Base-by-base conservation (phyloP, 108 stramenopile genomes). In the Seminavis robusta region DNA sequence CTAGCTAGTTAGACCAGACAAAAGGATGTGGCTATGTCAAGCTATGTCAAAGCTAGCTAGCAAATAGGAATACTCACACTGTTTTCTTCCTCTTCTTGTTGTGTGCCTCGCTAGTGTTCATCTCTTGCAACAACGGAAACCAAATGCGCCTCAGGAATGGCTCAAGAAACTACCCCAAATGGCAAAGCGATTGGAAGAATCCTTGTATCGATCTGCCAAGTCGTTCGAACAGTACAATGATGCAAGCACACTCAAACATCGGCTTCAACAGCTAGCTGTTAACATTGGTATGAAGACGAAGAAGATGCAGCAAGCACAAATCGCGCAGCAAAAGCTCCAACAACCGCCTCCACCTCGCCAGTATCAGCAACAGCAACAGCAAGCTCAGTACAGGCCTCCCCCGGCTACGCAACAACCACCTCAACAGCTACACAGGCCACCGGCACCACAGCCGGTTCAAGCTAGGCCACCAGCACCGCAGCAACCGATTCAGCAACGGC, bases 71-170 rank as follows among this genome's bases (percentile, higher is more conserved):
- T n/a, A n/a, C n/a, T n/a, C n/a, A n/a, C n/a, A n/a, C n/a, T n/a
- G n/a, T n/a, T n/a, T n/a, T n/a, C n/a, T n/a, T n/a, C n/a, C n/a
- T n/a, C n/a, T n/a, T n/a, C n/a, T n/a, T n/a, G n/a, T n/a, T n/a
- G n/a, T n/a, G 1, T 61, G 4, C 29, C 19, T 33, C 17, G 3
- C 3, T 45, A 94, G 88, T 66, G 94, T 95, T 26, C 85, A 88
- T 37, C 69, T 98, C n/a, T 71, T 98, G 61, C 85, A 94, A 47
- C 84, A 90, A 51, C 83, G 97, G 26, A 94, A 93, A 45, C 94
- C 95, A 30, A 87, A 98, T 61, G 94, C 97, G 6, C 90, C 95
- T n/a, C 74, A 84, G 52, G 93, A 95, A 68, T 95, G 95, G 95
- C 63, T 94, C 60, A 84, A 91, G 58, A 96, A 95, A 54, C 79